Evolutionary conservation across 176 grass and related monocot species (phyloP), one percentile per base, ranked within the genome.

Genomic region (Poa pratensis): DNA sequence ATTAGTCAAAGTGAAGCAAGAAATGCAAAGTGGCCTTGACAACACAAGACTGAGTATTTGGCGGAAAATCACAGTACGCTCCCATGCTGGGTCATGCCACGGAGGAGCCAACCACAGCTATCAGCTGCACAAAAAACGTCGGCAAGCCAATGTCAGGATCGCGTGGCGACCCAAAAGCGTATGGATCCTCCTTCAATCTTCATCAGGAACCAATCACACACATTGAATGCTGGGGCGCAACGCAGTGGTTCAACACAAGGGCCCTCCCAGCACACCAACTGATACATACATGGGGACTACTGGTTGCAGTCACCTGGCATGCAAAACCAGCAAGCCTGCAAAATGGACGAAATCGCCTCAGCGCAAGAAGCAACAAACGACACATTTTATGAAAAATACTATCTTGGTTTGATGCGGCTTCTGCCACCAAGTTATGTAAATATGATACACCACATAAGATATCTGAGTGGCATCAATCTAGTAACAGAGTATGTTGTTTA

Each of bases 321-420:
- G 71, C 24, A 82, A 82, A 78, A 78, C 55, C 82, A 91, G 28
- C 24, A 91, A 86, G 58, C 90, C 90, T 91, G 86, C 40, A 91
- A 37, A 73, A 91, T 30, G 78, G 30, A 58, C 0, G 0, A 35
- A 77, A 85, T 30, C 11, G 64, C 30, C 24, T 88, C 70, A 88
- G 34, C 34, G 35, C 28, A 67, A 80, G 13, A 13, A 61, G 4
- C 55, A 14, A 5, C 62, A 51, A 72, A 37, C 10, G 4, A 67
- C 26, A 63, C 15, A 76, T 15, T 10, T 62, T 45, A 83, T 49
- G 15, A 40, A 78, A 42, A 53, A 37, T 57, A 80, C 22, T 22
- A 71, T 52, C 43, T 1, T 72, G 55, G 23, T 54, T 53, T 39
- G 4, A 86, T 40, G 57, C 26, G 45, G 16, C 43, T 49, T n/a